These are phyloP conservation scores for Penicillium bialowiezense DNA, from an alignment of 495 filamentous ascomycete species.

Conservation along the genomic window DNA sequence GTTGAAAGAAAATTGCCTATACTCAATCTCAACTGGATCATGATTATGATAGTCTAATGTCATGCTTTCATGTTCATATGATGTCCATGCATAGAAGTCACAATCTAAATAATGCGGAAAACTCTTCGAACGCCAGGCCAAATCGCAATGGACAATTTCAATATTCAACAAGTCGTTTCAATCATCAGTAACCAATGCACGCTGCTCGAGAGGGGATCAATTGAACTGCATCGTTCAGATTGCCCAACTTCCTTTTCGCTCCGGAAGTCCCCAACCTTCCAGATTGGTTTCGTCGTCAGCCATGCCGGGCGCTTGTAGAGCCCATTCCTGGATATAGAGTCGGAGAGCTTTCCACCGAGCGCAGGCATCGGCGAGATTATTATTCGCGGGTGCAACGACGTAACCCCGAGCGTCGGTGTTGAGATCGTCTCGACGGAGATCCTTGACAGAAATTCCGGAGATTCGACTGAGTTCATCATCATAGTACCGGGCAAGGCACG, in stretches of 20 bases:
- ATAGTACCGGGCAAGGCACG: constrained; percentile 74
- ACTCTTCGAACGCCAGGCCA: neutral
- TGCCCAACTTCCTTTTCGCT: constrained; percentile 82
- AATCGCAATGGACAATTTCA: neutral
- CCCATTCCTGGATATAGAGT: constrained; percentile 83
- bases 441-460: constrained; percentile 58
- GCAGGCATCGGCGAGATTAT: constrained; percentile 44
- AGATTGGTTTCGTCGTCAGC: constrained; percentile 47
- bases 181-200: constrained; percentile 2
- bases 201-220: neutral
- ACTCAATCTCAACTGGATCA: too few relatives aligned
- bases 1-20: too few relatives aligned
- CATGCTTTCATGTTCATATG: too few relatives aligned
- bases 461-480: constrained; percentile 82
- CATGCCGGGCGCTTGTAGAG: constrained; percentile 68
- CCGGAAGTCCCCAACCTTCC: constrained; percentile 68
- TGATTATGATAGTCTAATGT: too few relatives aligned
- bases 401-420: constrained; percentile 63
- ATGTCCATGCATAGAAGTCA: neutral
- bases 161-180: neutral
- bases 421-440: constrained; percentile 70
- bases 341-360: constrained; percentile 78
- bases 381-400: constrained; percentile 50
- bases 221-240: constrained; percentile 40
- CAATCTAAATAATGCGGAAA: neutral